phyloP scores from a whole-genome alignment of 768 basidiomycete species.

The Leccinum olivaceopallidum region DNA sequence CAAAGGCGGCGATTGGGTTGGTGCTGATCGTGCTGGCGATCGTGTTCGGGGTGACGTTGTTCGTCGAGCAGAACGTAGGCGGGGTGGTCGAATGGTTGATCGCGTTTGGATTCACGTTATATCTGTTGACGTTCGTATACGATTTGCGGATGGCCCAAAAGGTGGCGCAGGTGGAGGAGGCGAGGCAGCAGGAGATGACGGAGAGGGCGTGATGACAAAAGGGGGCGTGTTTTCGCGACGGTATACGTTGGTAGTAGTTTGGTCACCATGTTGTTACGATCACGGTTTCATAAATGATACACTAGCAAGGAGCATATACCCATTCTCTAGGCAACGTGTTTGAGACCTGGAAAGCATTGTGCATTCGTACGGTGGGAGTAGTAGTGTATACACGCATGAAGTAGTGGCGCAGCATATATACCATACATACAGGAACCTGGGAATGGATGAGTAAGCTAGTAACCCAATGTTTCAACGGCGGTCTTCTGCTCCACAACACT shows the following conservation, averaged over 20 bases:
- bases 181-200: slow-evolving; percentile 1
- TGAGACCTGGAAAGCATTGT: too few species aligned
- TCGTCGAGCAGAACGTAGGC: slow-evolving; percentile 45
- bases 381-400: too few species aligned
- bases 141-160: slow-evolving; percentile 62
- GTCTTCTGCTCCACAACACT: not conserved
- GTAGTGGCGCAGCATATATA: too few species aligned
- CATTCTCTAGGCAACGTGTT: too few species aligned
- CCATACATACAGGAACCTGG: not conserved
- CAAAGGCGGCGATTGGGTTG: slow-evolving; percentile 60
- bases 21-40: slow-evolving; percentile 62
- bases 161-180: not conserved
- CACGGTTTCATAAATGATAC: too few species aligned
- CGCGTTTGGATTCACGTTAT: slow-evolving; percentile 70
- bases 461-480: not conserved
- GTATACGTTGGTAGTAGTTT: too few species aligned
- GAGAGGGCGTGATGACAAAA: slow-evolving; percentile 1
- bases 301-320: too few species aligned
- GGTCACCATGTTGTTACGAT: too few species aligned
- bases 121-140: slow-evolving; percentile 69
- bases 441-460: not conserved
- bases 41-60: slow-evolving; percentile 59
- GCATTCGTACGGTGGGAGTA: too few species aligned
- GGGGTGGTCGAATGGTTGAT: slow-evolving; percentile 78
- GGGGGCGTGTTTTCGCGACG: too few species aligned